Base-by-base conservation (phyloP, 2,329 filamentous ascomycete species). In the Fusarium stilboides region DNA sequence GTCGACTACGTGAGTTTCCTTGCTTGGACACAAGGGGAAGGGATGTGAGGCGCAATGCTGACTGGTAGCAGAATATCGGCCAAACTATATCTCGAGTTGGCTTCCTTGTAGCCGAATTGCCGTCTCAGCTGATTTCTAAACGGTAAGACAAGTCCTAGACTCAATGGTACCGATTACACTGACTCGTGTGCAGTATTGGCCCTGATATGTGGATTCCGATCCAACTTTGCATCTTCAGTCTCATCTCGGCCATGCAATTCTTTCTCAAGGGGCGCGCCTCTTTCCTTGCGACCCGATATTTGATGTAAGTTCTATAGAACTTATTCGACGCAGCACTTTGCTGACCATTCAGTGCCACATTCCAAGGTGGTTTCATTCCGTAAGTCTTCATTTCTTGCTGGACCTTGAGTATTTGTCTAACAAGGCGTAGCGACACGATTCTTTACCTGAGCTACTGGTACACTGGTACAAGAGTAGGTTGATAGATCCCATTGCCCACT, bases 401-500 rank as follows among this genome's bases (percentile, higher is more conserved):
- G 10, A 26, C 8, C 5, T 13, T 8, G 13, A 7, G 12, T 34
- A 15, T 17, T 15, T 31, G 6, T 22, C 42, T 55, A 17, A 55
- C 15, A 24, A 39, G 5, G 8, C 6, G 26, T 15, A 63, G 60
- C 3, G 60, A 63, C 8, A 63, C 60, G 6, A 63, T 63, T 22
- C 60, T 63, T 3, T 63, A 63, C 14, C 49, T 92, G 1, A 88
- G 85, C 19, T 93, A 92, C 76, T 93, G 89, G 79, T 93, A 92
- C 77, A 92, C 87, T 13, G 86, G 88, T 3, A 85, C 43, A 68
- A 83, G 61, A 86, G 77, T 79, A 37, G 65, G 75, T 53, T 26
- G 34, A 26, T 10, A 20, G 7, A 2, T 10, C 10, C 13, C n/a
- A 9, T 26, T 20, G 6, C 2, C 7, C 19, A 2, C 8, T 15